Conservation (phyloP, 1,284 basidiomycete genomes). For the Lentinula novae-zelandiae region DNA sequence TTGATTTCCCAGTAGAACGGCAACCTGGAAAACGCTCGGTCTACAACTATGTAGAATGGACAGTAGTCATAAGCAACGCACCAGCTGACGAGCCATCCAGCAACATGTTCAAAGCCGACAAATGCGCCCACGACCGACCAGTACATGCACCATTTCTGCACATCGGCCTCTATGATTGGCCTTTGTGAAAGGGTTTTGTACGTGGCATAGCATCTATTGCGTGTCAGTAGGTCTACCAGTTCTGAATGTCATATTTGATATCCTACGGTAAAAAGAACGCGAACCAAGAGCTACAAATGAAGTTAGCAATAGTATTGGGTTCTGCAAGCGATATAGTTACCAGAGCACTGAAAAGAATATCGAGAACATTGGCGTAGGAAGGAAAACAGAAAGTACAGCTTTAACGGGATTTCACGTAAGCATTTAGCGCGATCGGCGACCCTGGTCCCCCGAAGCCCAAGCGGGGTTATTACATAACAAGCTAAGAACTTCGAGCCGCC, state of each 20-base stretch:
- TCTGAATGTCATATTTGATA: neutral
- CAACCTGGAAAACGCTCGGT: constrained; percentile 43
- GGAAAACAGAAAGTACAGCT: neutral
- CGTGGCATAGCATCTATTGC: constrained; percentile 42
- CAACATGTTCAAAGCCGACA: constrained; percentile 64
- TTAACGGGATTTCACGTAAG: neutral
- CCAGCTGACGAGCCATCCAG: constrained; percentile 72
- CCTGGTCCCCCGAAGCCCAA: too few relatives aligned
- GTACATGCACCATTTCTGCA: constrained; percentile 56
- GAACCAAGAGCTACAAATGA: constrained; percentile 60
- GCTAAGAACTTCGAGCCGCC: too few relatives aligned
- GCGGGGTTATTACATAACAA: too few relatives aligned
- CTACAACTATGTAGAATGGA: constrained; percentile 4
- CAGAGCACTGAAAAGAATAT: constrained; percentile 11
- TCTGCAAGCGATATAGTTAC: constrained; percentile 14
- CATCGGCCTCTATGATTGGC: constrained; percentile 52
- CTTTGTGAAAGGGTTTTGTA: constrained; percentile 64
- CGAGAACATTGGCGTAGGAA: constrained; percentile 3
- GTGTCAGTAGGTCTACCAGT: neutral
- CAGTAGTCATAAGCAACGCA: constrained; percentile 29
- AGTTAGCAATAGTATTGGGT: neutral
- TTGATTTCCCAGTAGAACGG: constrained; percentile 80
- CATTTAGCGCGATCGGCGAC: neutral
- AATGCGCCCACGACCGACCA: constrained; percentile 59
- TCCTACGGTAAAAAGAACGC: constrained; percentile 52